Base-by-base conservation (phyloP, 2,329 filamentous ascomycete genomes). In the Mariannaea elegans region DNA sequence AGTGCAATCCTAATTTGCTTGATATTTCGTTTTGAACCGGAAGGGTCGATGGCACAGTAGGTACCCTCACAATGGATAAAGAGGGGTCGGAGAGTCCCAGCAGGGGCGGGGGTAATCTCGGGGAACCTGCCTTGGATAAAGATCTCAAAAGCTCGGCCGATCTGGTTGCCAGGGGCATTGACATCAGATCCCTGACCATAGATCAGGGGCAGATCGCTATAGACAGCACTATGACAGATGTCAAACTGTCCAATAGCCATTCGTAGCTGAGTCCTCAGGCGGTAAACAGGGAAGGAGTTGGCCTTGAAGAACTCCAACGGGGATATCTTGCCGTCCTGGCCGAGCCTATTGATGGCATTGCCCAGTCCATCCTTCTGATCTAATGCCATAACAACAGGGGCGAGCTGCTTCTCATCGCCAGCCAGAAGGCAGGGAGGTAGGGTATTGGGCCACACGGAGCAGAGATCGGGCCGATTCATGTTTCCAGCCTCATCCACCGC, bases 401-500 rank as follows among this genome's bases (percentile, higher is more conserved):
- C 36, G 1, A 69, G 56, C 56, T 70, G 65, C 41, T 61, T 60
- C 2, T 61, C 41, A 38, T 72, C 69, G 18, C 67, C 69, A 7
- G 48, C 59, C 1, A 69, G 27, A 10, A 70, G 18, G 53, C 66
- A 70, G 7, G 68, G 70, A 9, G 65, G 23, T 1, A 65, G 27
- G 1, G 51, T 62, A 8, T 72, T 72, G 12, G 66, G 65, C 66
- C 67, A 69, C 58, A 69, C 42, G 12, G 61, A 67, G 31, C 58
- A 63, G 1, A 66, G 55, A 12, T 73, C 70, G 4, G 56, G 56
- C 1, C 65, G 65, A 38, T 61, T 62, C 19, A 69, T 58, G 49
- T 63, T 71, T 10, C 41, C 68, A 3, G 67, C 70, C 29, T 70
- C 65, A 21, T 72, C 67, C 1, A 71, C 34, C 7, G 56, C 60